Evolutionary conservation across 2,329 filamentous ascomycete species (phyloP), one percentile per base, ranked within the genome.

Genomic region (Cladophialophora psammophila): DNA sequence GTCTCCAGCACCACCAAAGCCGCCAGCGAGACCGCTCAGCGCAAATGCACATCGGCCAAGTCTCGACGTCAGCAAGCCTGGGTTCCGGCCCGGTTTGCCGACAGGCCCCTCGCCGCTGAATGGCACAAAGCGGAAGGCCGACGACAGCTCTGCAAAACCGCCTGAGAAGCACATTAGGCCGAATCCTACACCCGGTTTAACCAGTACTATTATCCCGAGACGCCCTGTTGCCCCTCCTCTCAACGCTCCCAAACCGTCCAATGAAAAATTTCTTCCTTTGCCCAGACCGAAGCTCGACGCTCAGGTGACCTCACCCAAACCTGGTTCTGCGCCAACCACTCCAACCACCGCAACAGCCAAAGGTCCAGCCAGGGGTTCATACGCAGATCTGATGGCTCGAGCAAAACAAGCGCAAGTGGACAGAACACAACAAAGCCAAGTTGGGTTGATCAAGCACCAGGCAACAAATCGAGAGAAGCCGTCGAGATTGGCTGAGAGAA

Each of bases 371-470:
- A 85, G 85, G 72, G 85, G 86, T 34, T 86, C 85, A 1, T 90
- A 85, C 75, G 83, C 86, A 52, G 86, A 87, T 58, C 81, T 89
- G 52, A 82, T 90, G 71, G 88, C 87, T 53, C 85, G 88, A 74
- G 84, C 84, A 57, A 81, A 82, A 64, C 82, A 81, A 73, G 78
- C 83, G 38, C 76, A 80, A 57, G 65, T 68, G 59, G 50, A 59
- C 79, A 81, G 69, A 80, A 80, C 13, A 77, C 81, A 31, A 76
- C 65, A 80, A 42, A 72, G 71, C 42, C 69, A 74, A 63, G 76
- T 85, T 42, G 85, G 85, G 45, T 79, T 83, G 53, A 84, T 88
- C 75, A 87, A 85, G 74, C 84, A 88, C 72, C 86, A 88, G 70
- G 63, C 79, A 4, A 76, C 74, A 2, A 80, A 85, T 2, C 84